Conservation (phyloP, 148 eudicot genomes). For the Cornus kousa region DNA sequence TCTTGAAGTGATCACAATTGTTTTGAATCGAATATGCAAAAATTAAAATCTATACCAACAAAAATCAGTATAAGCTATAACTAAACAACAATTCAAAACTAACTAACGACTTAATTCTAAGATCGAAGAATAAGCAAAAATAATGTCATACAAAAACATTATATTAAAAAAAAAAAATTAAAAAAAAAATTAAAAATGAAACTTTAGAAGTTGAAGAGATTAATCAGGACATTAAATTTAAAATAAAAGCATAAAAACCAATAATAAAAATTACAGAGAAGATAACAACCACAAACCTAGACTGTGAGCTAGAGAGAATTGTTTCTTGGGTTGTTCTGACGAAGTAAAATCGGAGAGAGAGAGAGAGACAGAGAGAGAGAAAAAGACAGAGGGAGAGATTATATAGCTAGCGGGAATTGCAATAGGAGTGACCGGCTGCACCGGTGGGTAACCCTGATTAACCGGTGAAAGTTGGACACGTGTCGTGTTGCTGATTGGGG, state of each 20-base stretch:
- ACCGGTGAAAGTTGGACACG: conserved; percentile 42
- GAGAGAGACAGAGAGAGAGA: background rate
- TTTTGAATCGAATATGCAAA: background rate
- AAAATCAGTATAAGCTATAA: background rate
- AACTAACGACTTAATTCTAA: background rate
- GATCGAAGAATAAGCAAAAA: background rate
- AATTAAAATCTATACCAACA: background rate
- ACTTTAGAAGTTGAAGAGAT: background rate
- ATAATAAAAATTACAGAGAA: background rate
- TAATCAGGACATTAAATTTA: background rate
- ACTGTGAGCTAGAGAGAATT: background rate
- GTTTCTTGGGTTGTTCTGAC: background rate
- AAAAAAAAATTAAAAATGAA: background rate
- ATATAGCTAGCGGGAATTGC: conserved; percentile 39
- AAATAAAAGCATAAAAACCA: background rate
- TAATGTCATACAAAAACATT: background rate
- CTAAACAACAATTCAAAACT: conserved; percentile 4
- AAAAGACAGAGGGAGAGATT: conserved; percentile 7
- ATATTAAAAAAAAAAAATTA: background rate
- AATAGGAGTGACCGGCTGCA: conserved; percentile 36
- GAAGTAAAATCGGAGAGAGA: background rate
- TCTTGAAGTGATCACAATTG: conserved; percentile 2
- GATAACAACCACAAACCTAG: background rate
- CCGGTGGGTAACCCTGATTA: conserved; percentile 27
- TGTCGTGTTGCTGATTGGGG: conserved; percentile 23